Conservation (phyloP, 1,139 yeast genomes). For the Eremothecium sinecaudum region DNA sequence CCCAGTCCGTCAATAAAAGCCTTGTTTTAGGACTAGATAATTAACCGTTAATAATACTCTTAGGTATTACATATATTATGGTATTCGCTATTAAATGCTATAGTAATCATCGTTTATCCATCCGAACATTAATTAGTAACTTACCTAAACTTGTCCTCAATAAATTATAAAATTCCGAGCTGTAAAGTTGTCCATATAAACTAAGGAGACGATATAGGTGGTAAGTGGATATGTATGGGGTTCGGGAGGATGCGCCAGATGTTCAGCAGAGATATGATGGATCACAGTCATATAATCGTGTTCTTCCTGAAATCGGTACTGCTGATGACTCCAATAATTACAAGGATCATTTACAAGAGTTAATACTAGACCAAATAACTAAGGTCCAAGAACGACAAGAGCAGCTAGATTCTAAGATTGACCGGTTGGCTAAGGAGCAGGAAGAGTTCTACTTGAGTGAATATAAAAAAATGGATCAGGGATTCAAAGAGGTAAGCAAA, state of each 20-base stretch:
- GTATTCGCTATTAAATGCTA: too few relatives aligned
- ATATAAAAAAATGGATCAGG: constrained; percentile 15
- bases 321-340: not conserved
- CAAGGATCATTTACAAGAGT: constrained; percentile 3
- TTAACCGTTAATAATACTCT: too few relatives aligned
- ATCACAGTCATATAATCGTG: not conserved
- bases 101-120: too few relatives aligned
- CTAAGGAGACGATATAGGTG: not conserved
- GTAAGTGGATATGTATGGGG: not conserved
- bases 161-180: too few relatives aligned
- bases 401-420: constrained; percentile 9
- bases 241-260: not conserved
- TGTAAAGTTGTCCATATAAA: not conserved
- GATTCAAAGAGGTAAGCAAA: constrained; percentile 17
- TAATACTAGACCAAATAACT: constrained; percentile 10
- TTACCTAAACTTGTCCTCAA: too few relatives aligned
- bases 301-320: not conserved
- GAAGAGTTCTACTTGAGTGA: constrained; percentile 20
- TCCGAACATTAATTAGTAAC: too few relatives aligned
- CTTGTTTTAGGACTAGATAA: too few relatives aligned
- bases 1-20: too few relatives aligned
- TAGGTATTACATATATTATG: too few relatives aligned
- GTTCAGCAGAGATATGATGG: not conserved
- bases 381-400: constrained; percentile 9
- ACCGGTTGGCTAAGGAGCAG: constrained; percentile 31